phyloP scores from a whole-genome alignment of 208 protist species.

The Angomonas desouzai region DNA sequence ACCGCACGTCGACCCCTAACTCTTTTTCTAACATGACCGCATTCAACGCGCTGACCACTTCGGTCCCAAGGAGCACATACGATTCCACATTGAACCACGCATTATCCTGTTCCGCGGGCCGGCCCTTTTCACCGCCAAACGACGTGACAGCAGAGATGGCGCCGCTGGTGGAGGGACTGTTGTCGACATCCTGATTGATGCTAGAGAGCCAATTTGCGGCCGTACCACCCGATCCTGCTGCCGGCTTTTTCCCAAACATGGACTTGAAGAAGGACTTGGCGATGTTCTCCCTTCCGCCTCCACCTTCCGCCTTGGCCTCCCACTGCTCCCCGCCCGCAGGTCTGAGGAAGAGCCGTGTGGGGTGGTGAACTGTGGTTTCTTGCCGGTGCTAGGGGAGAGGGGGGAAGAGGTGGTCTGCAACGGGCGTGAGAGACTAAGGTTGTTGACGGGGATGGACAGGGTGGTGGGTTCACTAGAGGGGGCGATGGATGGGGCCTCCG shows the following conservation, averaged over 20 bases:
- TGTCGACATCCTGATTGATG: not conserved
- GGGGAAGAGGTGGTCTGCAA: not conserved
- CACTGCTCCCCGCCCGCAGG: not conserved
- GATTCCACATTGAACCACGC: constrained; percentile 48
- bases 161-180: not conserved
- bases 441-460: not conserved
- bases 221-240: not conserved
- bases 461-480: no score
- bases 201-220: not conserved
- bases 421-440: not conserved
- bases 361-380: not conserved
- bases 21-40: constrained; percentile 23
- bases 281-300: constrained; percentile 23
- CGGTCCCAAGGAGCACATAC: constrained; percentile 42
- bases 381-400: not conserved
- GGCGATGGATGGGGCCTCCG: not conserved
- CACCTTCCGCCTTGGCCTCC: not conserved
- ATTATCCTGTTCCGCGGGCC: constrained; percentile 5
- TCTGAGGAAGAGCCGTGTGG: constrained; percentile 1
- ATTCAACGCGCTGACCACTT: constrained; percentile 39
- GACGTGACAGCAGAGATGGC: constrained; percentile 3
- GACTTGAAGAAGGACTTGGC: constrained; percentile 55
- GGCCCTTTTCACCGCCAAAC: not conserved
- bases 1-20: constrained; percentile 34
- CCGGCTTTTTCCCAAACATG: constrained; percentile 29